These are phyloP conservation scores for Ochromonas danica DNA, from an alignment of 108 stramenopile genomes.

Conservation along the genomic window DNA sequence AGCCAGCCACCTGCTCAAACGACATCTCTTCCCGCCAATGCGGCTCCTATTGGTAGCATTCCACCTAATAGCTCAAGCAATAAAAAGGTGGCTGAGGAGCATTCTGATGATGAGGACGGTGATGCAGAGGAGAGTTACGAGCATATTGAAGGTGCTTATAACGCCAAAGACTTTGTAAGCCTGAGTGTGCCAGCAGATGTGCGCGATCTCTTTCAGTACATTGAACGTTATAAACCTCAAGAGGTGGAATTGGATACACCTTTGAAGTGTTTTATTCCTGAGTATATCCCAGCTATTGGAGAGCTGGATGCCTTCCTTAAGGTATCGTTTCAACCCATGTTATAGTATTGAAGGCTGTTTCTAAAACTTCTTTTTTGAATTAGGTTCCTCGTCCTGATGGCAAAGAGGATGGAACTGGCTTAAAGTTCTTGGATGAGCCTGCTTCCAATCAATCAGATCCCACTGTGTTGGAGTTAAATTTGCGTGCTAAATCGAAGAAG, in stretches of 20 bases:
- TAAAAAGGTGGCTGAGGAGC: too few species aligned
- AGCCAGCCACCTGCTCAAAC: too few species aligned
- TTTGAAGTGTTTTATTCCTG: slow-evolving; percentile 72
- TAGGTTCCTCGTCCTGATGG: slow-evolving; percentile 66
- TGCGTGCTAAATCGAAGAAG: slow-evolving; percentile 67
- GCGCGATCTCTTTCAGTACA: slow-evolving; percentile 56
- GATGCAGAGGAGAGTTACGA: slow-evolving; percentile 33
- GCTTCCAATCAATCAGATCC: slow-evolving; percentile 65
- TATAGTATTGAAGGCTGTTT: not conserved
- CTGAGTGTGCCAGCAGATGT: slow-evolving; percentile 56
- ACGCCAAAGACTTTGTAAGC: slow-evolving; percentile 48
- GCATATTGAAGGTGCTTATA: slow-evolving; percentile 39
- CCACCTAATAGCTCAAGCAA: too few species aligned
- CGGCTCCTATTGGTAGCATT: too few species aligned
- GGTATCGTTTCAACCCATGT: slow-evolving; percentile 24
- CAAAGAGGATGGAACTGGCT: slow-evolving; percentile 63
- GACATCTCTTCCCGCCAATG: too few species aligned
- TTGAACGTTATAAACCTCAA: slow-evolving; percentile 67
- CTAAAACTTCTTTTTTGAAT: too few species aligned
- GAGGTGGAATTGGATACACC: slow-evolving; percentile 70
- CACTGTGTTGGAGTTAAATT: slow-evolving; percentile 72
- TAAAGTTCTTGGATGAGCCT: slow-evolving; percentile 72
- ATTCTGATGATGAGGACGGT: not conserved
- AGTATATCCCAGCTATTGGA: slow-evolving; percentile 74
- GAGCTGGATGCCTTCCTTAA: slow-evolving; percentile 82